Base-by-base conservation (phyloP, 2,329 filamentous ascomycete species). In the Paracorniculantispora psalliotae region DNA sequence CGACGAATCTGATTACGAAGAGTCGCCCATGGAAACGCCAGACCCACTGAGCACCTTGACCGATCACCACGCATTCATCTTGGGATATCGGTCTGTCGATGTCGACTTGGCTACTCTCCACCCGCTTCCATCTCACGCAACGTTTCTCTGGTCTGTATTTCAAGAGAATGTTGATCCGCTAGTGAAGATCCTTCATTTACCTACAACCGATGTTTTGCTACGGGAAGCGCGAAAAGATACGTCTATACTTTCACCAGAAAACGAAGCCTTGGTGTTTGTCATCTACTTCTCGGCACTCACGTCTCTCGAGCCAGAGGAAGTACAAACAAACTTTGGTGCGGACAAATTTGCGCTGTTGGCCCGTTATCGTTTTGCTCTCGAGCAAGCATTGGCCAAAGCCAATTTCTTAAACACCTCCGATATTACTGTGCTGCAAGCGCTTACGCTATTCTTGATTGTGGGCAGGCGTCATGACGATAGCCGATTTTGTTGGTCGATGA, bases 91-190 rank as follows among this genome's bases (percentile, higher is more conserved):
- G 61, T 91, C 88, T 1, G 79, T 82, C n/a, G 84, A 83, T 63
- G 85, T 90, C 26, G 83, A 91, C 64, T 74, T 91, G 63, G 73
- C 80, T 19, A 76, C 79, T 44, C 74, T 89, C 15, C 88, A 91
- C 65, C 89, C 89, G 1, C 67, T 85, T 0, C 81, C 85, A 1
- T 83, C 84, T 1, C 85, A 88, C 62, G 85, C 89, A 51, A 79
- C 79, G 0, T 82, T 83, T 51, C 83, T 90, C 58, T 91, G 89
- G 88, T 80, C 85, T 52, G 78, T 86, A 12, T 92, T 84, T 71
- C 81, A 86, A 62, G 86, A 90, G 63, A 90, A 89, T 55, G 87
- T 92, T 9, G 87, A 92, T 65, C 86, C 88, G 0, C 71, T 91
- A 10, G 77, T 89, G 65, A 91, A 90, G 68, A 77, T 91, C 13